These are phyloP conservation scores for Arthrocladium fulminans DNA, from an alignment of 2,329 filamentous ascomycete genomes.

Conservation along the genomic window DNA sequence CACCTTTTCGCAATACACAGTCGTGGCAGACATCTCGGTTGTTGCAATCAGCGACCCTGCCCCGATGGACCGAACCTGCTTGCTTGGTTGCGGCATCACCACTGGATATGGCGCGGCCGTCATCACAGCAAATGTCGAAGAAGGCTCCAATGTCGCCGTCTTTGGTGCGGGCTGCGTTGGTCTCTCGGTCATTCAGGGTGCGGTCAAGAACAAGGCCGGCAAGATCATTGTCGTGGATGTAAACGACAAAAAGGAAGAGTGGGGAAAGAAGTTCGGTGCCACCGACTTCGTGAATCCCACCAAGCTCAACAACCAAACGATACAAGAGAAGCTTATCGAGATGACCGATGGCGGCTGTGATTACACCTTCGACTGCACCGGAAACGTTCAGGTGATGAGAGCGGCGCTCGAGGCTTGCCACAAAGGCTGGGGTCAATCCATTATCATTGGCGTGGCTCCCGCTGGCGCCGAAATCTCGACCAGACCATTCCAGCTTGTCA, in stretches of 20 bases:
- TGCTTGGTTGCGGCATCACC: slow-evolving; percentile 96
- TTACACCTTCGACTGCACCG: slow-evolving; percentile 99
- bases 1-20: slow-evolving; percentile 97
- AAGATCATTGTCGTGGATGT: slow-evolving; percentile 61
- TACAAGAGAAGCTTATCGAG: slow-evolving; percentile 88
- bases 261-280: slow-evolving; percentile 88
- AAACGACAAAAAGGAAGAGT: slow-evolving; percentile 84
- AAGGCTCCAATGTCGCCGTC: slow-evolving; percentile 79
- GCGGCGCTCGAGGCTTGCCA: slow-evolving; percentile 71
- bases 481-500: slow-evolving; percentile 93
- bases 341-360: slow-evolving; percentile 98
- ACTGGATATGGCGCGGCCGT: slow-evolving; percentile 94
- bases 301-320: slow-evolving; percentile 65
- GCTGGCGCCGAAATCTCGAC: slow-evolving; percentile 18
- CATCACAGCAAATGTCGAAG: slow-evolving; percentile 85
- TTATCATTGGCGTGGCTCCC: slow-evolving; percentile 75
- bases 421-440: slow-evolving; percentile 98
- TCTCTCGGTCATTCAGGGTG: slow-evolving; percentile 88
- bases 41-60: slow-evolving; percentile 86
- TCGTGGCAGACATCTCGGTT: slow-evolving; percentile 96
- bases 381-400: slow-evolving; percentile 87
- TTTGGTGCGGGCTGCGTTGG: slow-evolving; percentile 96
- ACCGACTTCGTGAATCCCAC: slow-evolving; percentile 95
- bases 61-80: slow-evolving; percentile 89
- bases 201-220: slow-evolving; percentile 68